phyloP scores from a whole-genome alignment of 371 early-diverging fungal species.

The Mortierella sp. region DNA sequence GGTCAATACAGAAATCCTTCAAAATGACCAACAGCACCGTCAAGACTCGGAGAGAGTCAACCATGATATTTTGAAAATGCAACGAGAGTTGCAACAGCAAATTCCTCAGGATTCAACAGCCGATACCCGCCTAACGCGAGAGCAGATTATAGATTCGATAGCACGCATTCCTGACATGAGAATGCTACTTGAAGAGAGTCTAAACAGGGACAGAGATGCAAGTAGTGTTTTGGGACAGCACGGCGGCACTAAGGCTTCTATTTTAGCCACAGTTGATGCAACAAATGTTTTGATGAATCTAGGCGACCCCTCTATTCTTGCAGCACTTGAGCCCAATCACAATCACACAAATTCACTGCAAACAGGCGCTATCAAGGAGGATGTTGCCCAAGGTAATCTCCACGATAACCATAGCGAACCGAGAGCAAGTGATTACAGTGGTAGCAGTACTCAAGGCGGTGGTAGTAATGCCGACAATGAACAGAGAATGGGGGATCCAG shows the following conservation, averaged over 20 bases:
- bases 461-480: conserved; percentile 1
- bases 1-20: neutral
- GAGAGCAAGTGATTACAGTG: neutral
- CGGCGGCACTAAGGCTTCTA: neutral
- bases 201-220: conserved; percentile 14
- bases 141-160: conserved; percentile 49
- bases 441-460: neutral
- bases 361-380: neutral
- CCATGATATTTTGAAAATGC: conserved; percentile 42
- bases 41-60: conserved; percentile 15
- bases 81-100: conserved; percentile 47
- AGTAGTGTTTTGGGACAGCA: neutral
- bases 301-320: conserved; percentile 39
- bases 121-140: conserved; percentile 20
- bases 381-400: neutral
- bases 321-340: conserved; percentile 23
- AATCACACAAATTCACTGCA: conserved; percentile 2
- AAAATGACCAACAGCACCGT: conserved; percentile 6
- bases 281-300: conserved; percentile 31
- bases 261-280: conserved; percentile 12
- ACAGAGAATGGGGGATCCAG: conserved; percentile 10
- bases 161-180: conserved; percentile 29
- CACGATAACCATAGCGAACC: no score
- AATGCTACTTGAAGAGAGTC: conserved; percentile 35
- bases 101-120: conserved; percentile 23